Conservation (phyloP, 2,329 filamentous ascomycete species). For the Trichoderma harzianum region DNA sequence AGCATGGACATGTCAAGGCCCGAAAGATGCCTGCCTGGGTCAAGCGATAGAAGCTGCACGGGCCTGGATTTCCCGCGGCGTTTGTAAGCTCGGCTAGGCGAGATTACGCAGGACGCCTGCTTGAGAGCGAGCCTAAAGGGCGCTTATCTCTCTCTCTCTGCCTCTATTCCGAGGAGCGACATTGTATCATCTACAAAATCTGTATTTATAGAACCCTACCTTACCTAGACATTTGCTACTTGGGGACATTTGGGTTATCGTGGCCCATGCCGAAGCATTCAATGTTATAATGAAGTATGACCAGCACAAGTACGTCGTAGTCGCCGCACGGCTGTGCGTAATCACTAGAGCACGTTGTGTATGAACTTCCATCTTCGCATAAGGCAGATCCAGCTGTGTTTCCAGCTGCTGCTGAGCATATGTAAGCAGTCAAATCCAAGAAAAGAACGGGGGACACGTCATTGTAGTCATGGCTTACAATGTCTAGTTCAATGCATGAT, state of each 20-base stretch:
- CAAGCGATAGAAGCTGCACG: slow-evolving; percentile 57
- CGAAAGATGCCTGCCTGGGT: slow-evolving; percentile 99
- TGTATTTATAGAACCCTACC: slow-evolving; percentile 18
- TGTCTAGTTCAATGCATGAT: neutral
- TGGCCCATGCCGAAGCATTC: neutral
- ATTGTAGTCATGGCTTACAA: neutral
- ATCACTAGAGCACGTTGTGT: neutral
- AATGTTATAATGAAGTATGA: slow-evolving; percentile 14
- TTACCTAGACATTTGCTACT: neutral
- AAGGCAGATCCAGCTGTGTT: neutral
- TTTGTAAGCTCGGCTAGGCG: slow-evolving; percentile 4
- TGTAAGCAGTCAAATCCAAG: neutral
- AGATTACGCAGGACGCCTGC: slow-evolving; percentile 15
- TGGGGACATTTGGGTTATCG: neutral
- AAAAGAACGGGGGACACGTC: neutral
- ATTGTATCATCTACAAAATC: slow-evolving; percentile 13
- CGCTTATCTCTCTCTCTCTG: neutral
- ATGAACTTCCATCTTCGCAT: neutral
- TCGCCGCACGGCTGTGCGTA: neutral
- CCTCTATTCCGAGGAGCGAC: neutral
- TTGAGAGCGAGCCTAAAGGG: neutral
- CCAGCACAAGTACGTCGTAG: neutral
- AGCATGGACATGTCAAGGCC: slow-evolving; percentile 91
- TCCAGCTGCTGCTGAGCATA: neutral
- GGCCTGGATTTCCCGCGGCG: neutral